These are phyloP conservation scores for Fusarium sp. DNA, from an alignment of 2,329 filamentous ascomycete species.

Conservation along the genomic window DNA sequence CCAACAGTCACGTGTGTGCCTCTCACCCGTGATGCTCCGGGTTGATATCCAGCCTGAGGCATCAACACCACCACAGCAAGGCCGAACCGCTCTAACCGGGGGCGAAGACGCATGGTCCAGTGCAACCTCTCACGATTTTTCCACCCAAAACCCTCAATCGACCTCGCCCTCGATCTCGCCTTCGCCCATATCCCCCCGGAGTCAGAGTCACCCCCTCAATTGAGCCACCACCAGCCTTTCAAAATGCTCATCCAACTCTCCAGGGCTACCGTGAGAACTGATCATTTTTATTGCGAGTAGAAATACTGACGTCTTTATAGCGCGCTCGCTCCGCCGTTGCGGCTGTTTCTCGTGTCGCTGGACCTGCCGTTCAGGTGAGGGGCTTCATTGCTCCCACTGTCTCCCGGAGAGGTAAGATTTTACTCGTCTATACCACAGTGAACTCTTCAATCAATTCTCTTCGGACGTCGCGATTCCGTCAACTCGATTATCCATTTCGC, in stretches of 20 bases:
- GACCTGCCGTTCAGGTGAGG: slow-evolving; percentile 62
- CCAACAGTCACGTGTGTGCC: slow-evolving; percentile 27
- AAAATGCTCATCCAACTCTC: slow-evolving; percentile 70
- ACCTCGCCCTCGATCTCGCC: slow-evolving; percentile 7
- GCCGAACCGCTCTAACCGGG: slow-evolving; percentile 48
- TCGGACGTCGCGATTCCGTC: slow-evolving; percentile 13
- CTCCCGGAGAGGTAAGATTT: slow-evolving; percentile 70
- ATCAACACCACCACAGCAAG: slow-evolving; percentile 31
- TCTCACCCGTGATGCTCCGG: slow-evolving; percentile 33
- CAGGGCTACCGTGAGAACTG: slow-evolving; percentile 66
- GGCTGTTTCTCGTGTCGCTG: slow-evolving; percentile 62
- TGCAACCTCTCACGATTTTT: slow-evolving; percentile 59
- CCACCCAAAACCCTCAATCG: slow-evolving; percentile 53
- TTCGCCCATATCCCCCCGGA: slow-evolving; percentile 45
- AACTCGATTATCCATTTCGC: slow-evolving; percentile 25
- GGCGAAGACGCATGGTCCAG: slow-evolving; percentile 38
- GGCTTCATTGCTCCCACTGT: slow-evolving; percentile 72
- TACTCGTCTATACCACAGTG: slow-evolving; percentile 6
- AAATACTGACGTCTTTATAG: slow-evolving; percentile 54
- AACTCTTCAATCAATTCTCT: background rate
- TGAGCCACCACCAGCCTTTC: slow-evolving; percentile 62
- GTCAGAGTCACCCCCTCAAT: slow-evolving; percentile 54
- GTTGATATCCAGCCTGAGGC: slow-evolving; percentile 23
- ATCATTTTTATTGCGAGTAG: background rate
- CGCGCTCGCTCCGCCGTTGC: slow-evolving; percentile 65